A percentile compares a stretch with the other conserved stretches of the same genome.
These are phyloP conservation scores for Pichia sp. DNA, from an alignment of 1,139 yeast species.

Conservation along the genomic window DNA sequence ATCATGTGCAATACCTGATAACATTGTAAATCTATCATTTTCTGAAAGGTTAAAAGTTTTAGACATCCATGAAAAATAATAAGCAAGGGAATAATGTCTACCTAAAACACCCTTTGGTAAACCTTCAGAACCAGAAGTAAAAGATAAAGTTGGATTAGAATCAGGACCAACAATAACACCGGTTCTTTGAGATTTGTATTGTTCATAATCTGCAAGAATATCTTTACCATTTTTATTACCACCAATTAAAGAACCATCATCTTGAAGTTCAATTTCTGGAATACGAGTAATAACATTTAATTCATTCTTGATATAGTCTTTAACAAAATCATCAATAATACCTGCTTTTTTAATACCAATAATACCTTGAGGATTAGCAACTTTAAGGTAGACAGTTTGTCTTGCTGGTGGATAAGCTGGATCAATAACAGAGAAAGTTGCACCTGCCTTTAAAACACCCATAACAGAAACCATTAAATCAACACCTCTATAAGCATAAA, in stretches of 20 bases:
- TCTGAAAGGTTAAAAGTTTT: constrained; percentile 69
- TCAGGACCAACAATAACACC: constrained; percentile 98
- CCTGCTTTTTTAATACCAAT: constrained; percentile 92
- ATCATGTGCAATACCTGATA: constrained; percentile 98
- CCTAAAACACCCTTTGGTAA: constrained; percentile 98
- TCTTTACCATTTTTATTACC: constrained; percentile 54
- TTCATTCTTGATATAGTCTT: constrained; percentile 65
- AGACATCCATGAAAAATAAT: constrained; percentile 99
- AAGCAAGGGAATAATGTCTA: constrained; percentile 92
- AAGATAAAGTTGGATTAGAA: constrained; percentile 90
- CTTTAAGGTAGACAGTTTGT: constrained; percentile 86
- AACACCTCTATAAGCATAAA: constrained; percentile 95
- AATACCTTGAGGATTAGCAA: constrained; percentile 87
- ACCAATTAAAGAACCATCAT: constrained; percentile 71
- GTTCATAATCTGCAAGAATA: constrained; percentile 42
- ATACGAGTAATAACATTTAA: constrained; percentile 66
- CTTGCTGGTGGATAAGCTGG: constrained; percentile 99
- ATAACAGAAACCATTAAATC: constrained; percentile 93
- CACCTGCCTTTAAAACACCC: constrained; percentile 98
- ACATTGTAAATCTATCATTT: constrained; percentile 89
- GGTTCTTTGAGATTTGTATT: constrained; percentile 50
- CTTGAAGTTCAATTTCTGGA: constrained; percentile 69
- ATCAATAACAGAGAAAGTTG: constrained; percentile 95
- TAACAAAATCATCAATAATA: constrained; percentile 64
- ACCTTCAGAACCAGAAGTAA: constrained; percentile 99